Evolutionary conservation across 2,329 filamentous ascomycete species (phyloP), one percentile per base, ranked within the genome.

Genomic region (Sphaerulina musiva): DNA sequence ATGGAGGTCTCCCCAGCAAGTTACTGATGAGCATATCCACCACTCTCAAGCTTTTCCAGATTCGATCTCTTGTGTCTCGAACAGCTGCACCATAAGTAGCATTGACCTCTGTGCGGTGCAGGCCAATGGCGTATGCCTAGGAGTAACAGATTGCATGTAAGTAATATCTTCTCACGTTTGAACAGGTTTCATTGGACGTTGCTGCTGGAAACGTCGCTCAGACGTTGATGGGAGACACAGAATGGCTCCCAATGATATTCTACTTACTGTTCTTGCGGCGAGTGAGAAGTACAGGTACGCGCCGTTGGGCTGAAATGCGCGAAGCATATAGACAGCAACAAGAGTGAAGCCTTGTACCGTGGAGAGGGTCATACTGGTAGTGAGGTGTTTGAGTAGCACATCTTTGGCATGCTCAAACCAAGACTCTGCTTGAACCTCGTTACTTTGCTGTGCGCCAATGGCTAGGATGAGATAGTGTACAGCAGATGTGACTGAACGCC

Each of bases 41-140:
- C 49, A 78, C 74, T 2, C 77, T 72, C 4, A 79, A 65, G 58
- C 76, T 78, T 61, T 76, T 79, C 77, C 77, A 80, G 17, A 78
- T 74, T 2, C 76, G 71, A 57, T 78, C 75, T 52, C 77, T 58
- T 26, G 36, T 40, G 7, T 20, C 29, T 4, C 20, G 39, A 31
- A 41, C n/a, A 9, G 39, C 31, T 39, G 29, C 38, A 31, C 75
- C 76, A 57, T 78, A 79, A 1, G 76, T 70, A 29, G 74, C 74
- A 54, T 78, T 78, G 10, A 77, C 76, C 61, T 79, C 77, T 29
- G 73, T 77, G 4, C 77, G 67, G 59, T 80, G 77, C 20, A 80
- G 68, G 1, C 77, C 77, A 23, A 79, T 73, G 1, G 77, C 76
- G 57, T 79, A 79, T 1, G 76, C 75, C 26, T 29, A 29, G 26